These are phyloP conservation scores for Botrytis galanthina DNA, from an alignment of 2,329 filamentous ascomycete genomes.

Conservation along the genomic window DNA sequence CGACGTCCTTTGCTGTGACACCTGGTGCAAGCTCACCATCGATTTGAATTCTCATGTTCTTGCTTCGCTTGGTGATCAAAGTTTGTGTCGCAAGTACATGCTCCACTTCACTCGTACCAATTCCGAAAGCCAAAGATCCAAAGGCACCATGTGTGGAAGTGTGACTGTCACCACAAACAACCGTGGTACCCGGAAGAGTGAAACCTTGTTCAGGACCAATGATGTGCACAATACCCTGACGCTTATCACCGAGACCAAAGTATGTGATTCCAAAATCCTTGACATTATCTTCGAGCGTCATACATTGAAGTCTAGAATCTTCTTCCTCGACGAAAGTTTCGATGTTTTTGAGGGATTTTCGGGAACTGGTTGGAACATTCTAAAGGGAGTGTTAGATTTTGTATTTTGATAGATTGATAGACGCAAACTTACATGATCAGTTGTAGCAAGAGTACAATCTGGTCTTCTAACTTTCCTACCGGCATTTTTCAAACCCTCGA, in stretches of 20 bases:
- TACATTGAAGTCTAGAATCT: conserved; percentile 89
- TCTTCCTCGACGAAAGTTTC: conserved; percentile 79
- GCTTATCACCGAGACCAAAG: conserved; percentile 93
- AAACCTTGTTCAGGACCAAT: conserved; percentile 99
- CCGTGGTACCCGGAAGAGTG: conserved; percentile 92
- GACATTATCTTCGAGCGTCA: conserved; percentile 95
- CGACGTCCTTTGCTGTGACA: conserved; percentile 93
- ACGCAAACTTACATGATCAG: conserved; percentile 62
- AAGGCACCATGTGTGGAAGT: conserved; percentile 98
- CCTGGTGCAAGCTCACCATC: conserved; percentile 86
- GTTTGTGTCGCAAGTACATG: conserved; percentile 97
- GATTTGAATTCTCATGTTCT: conserved; percentile 98
- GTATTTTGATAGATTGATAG: neutral
- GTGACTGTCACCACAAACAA: conserved; percentile 97
- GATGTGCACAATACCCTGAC: conserved; percentile 97
- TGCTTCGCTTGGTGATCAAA: conserved; percentile 89
- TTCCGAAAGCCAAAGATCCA: conserved; percentile 90
- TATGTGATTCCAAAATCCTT: conserved; percentile 96
- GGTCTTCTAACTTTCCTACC: conserved; percentile 84
- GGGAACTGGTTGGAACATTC: conserved; percentile 90
- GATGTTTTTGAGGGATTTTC: conserved; percentile 92
- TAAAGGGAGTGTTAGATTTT: conserved; percentile 41
- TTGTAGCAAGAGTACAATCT: conserved; percentile 94
- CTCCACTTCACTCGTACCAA: conserved; percentile 97
- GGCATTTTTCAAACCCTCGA: conserved; percentile 75